A percentile compares a stretch with the other conserved stretches of the same genome.
Conservation (phyloP, 2,329 filamentous ascomycete genomes). For the Gyromitra esculenta region DNA sequence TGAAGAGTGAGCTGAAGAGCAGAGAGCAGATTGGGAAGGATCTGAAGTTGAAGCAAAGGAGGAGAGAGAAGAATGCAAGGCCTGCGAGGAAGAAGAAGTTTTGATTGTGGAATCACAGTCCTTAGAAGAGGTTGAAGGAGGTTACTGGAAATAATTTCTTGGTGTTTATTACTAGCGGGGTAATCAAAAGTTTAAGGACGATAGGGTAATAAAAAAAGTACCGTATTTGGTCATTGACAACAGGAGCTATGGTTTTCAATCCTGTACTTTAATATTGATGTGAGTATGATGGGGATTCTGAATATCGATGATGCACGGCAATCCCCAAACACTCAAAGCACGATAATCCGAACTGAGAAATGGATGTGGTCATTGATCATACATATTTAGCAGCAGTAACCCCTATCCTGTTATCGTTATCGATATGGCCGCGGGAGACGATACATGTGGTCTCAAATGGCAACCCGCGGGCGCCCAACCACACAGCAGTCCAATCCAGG, state of each 20-base stretch:
- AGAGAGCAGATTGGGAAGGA: constrained; percentile 86
- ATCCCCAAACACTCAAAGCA: background rate
- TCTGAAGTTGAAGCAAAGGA: constrained; percentile 78
- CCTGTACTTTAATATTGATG: background rate
- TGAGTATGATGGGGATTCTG: background rate
- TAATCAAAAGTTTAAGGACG: constrained; percentile 31
- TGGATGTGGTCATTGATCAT: background rate
- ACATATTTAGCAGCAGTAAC: too few species aligned
- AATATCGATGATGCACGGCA: background rate
- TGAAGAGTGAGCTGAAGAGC: constrained; percentile 81
- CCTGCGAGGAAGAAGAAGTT: constrained; percentile 71
- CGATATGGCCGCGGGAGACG: background rate
- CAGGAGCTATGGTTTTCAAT: background rate
- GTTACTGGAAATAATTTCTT: constrained; percentile 11
- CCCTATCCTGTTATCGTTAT: background rate
- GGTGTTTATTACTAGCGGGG: constrained; percentile 5
- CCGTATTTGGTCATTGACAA: background rate
- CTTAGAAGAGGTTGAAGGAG: constrained; percentile 9
- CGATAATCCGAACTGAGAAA: background rate
- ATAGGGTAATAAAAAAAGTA: constrained; percentile 1
- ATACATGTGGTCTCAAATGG: background rate
- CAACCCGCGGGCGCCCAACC: background rate
- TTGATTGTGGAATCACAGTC: constrained; percentile 18
- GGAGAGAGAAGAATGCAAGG: constrained; percentile 86
- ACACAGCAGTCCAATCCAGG: constrained; percentile 18